Percentiles rank a stretch among this genome's conserved stretches.
Evolutionary conservation across 768 basidiomycete species (phyloP).

Genomic region (Lactarius deliciosus): DNA sequence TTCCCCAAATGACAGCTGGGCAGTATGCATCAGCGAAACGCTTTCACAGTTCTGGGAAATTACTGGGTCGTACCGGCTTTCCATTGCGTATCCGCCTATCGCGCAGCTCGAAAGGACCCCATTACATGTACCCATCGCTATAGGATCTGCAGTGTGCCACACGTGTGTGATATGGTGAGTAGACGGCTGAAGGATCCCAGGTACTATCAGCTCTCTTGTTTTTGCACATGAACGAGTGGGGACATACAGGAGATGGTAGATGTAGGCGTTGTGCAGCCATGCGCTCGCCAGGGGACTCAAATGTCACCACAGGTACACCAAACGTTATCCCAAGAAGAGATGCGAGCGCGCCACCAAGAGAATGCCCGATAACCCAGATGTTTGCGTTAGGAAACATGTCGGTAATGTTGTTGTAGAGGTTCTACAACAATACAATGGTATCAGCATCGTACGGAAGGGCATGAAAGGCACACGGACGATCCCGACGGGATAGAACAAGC

Average conservation of each 20-base stretch:
- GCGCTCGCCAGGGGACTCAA: conserved; percentile 73
- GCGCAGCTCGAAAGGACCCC: conserved; percentile 77
- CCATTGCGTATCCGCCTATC: conserved; percentile 86
- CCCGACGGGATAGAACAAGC: conserved; percentile 85
- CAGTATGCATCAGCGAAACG: background rate
- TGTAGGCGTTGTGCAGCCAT: conserved; percentile 74
- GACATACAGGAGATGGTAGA: conserved; percentile 76
- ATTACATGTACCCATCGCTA: conserved; percentile 81
- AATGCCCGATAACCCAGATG: conserved; percentile 87
- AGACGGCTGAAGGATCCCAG: conserved; percentile 50
- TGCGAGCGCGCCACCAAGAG: conserved; percentile 86
- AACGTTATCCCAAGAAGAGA: conserved; percentile 87
- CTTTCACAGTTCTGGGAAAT: background rate
- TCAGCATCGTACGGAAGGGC: background rate
- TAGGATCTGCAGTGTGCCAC: conserved; percentile 93
- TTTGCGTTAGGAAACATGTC: conserved; percentile 86
- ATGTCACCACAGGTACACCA: conserved; percentile 85
- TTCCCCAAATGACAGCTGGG: conserved; percentile 81
- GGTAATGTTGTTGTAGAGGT: conserved; percentile 89
- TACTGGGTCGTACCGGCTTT: conserved; percentile 47
- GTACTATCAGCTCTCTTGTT: conserved; percentile 1
- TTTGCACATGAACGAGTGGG: background rate
- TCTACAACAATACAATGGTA: conserved; percentile 44
- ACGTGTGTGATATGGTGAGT: conserved; percentile 80
- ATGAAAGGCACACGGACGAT: conserved; percentile 49